Evolutionary conservation across 352 stramenopile species (phyloP).

Genomic region (Saprolegnia parasitica): DNA sequence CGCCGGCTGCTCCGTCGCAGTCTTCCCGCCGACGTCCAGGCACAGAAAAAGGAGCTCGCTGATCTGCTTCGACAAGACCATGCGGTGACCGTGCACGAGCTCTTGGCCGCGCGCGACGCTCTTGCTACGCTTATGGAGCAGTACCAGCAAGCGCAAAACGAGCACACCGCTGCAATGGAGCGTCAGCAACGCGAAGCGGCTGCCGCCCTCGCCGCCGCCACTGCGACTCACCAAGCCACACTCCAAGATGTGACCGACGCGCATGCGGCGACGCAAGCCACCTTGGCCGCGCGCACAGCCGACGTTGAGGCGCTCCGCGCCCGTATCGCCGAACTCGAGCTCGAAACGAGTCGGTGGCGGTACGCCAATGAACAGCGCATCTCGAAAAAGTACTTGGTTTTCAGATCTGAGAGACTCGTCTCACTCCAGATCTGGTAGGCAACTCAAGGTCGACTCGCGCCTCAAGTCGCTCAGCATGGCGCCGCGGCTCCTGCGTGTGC

Average conservation of each 20-base stretch:
- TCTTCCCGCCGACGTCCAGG: background rate
- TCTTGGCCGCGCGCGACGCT: background rate
- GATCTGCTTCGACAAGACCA: conserved; percentile 12
- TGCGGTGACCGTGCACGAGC: background rate
- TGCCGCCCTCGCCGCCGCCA: background rate
- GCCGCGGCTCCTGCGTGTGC: conserved; percentile 12
- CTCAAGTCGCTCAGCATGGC: conserved; percentile 2
- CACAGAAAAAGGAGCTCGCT: conserved; percentile 12
- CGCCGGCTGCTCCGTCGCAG: conserved; percentile 1
- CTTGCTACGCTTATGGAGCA: background rate
- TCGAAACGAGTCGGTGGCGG: background rate
- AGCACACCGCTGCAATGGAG: background rate
- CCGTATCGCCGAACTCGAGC: background rate
- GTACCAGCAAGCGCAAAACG: background rate
- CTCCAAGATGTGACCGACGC: background rate
- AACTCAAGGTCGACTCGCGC: conserved; percentile 3
- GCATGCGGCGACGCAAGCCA: background rate
- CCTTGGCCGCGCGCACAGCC: too few species aligned
- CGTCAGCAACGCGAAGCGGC: background rate
- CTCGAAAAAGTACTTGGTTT: background rate
- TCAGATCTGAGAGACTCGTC: too few species aligned
- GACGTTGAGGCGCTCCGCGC: background rate
- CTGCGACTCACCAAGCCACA: background rate
- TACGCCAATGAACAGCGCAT: background rate
- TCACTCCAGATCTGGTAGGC: background rate